Evolutionary conservation across 2,329 filamentous ascomycete species (phyloP).

Genomic region (Fusarium poae): DNA sequence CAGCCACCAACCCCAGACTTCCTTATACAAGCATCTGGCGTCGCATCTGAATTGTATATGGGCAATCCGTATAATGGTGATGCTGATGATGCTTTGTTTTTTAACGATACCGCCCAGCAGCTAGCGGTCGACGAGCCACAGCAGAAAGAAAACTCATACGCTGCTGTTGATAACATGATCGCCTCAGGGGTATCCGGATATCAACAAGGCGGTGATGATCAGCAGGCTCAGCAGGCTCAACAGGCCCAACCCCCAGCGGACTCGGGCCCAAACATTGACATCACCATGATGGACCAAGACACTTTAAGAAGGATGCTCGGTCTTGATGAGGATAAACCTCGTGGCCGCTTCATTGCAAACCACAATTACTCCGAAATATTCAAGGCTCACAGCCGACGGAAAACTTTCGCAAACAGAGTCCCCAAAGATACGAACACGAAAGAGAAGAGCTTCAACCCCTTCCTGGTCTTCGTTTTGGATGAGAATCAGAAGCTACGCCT

Average conservation of each 20-base stretch:
- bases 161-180: background rate
- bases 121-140: background rate
- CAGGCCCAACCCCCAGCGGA: background rate
- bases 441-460: constrained; percentile 36
- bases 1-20: background rate
- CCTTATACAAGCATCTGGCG: background rate
- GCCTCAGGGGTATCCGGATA: background rate
- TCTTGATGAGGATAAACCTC: background rate
- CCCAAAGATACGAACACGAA: constrained; percentile 3
- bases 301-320: background rate
- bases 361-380: background rate
- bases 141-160: background rate
- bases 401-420: background rate
- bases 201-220: background rate
- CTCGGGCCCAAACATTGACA: background rate
- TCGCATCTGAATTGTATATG: background rate
- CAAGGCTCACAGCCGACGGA: background rate
- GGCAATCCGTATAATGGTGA: background rate
- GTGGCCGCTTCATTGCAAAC: background rate
- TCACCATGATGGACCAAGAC: background rate
- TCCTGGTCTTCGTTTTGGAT: constrained; percentile 25
- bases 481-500: background rate
- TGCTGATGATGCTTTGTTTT: background rate
- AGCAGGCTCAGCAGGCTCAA: background rate
- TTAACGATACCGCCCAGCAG: background rate